Evolutionary conservation across 768 basidiomycete species (phyloP), one percentile per base, ranked within the genome.

Genomic region (Crepidotus variabilis): DNA sequence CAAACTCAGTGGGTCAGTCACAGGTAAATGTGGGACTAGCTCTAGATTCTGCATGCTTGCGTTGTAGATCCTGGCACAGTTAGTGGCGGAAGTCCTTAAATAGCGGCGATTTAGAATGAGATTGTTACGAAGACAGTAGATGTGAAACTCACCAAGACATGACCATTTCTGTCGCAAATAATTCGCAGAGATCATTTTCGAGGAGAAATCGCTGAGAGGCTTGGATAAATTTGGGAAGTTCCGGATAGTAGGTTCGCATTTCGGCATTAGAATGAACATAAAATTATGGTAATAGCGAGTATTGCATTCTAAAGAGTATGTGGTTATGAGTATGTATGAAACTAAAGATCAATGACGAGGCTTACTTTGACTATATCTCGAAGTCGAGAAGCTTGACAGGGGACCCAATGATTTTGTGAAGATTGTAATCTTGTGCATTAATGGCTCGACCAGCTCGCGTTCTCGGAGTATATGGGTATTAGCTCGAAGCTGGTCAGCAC

Each of bases 61-160:
- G 50, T 70, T 69, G 51, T 71, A 71, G 13, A 69, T 68, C 1
- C 65, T 55, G 0, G 69, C 71, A 43, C 66, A 67, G 51, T 71
- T 71, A 0, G 65, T 62, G 14, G 61, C 67, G 0, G 70, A 73
- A 1, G 59, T 63, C 54, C 61, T 63, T 10, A 13, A 8, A 10
- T 49, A 13, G 10, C 18, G n/a, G n/a, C n/a, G n/a, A 13, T 24
- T 51, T 21, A 51, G 35, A 16, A n/a, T 20, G 18, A 20, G 36
- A 20, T 35, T 35, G 1, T 14, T 21, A 21, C 36, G 7, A 2
- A 22, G 5, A 23, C 8, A 22, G n/a, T 9, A 20, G 32, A 32
- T n/a, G 32, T 22, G 7, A 21, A 24, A 34, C 39, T 21, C 32
- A 62, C 61, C 56, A 60, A 0, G 59, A 50, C 3, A 47, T 52